These are phyloP conservation scores for Chaetoscypha palmicola DNA, from an alignment of 2,329 filamentous ascomycete genomes.

Conservation along the genomic window DNA sequence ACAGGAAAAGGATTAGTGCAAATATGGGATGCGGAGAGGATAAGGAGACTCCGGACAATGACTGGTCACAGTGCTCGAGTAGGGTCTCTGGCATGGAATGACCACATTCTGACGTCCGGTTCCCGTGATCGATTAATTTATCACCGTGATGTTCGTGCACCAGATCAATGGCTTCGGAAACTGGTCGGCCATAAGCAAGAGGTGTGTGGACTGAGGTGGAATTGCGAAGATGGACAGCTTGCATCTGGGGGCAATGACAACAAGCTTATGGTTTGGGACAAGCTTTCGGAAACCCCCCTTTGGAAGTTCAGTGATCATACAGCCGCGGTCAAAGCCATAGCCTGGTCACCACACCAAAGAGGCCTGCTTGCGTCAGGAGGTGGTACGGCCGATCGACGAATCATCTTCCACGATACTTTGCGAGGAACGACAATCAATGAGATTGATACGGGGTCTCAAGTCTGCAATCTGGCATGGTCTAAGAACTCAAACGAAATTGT, in stretches of 20 bases:
- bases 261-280: conserved; percentile 98
- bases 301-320: conserved; percentile 95
- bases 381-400: conserved; percentile 89
- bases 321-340: conserved; percentile 93
- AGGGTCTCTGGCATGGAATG: conserved; percentile 93
- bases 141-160: conserved; percentile 88
- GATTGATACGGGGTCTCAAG: conserved; percentile 93
- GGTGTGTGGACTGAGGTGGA: conserved; percentile 95
- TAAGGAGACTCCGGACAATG: conserved; percentile 85
- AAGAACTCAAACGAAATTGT: conserved; percentile 98
- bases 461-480: conserved; percentile 97
- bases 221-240: conserved; percentile 88
- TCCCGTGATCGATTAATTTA: conserved; percentile 91
- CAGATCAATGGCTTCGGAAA: conserved; percentile 82
- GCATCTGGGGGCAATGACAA: conserved; percentile 98
- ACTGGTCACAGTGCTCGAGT: conserved; percentile 91
- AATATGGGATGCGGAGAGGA: conserved; percentile 92
- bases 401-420: conserved; percentile 96
- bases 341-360: conserved; percentile 95
- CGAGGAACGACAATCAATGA: conserved; percentile 77
- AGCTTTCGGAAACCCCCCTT: conserved; percentile 81
- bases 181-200: conserved; percentile 96
- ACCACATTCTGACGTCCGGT: conserved; percentile 92
- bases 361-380: conserved; percentile 92
- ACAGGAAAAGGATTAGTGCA: conserved; percentile 92